Evolutionary conservation across 2,329 filamentous ascomycete genomes (phyloP).

Genomic region (Penicillium concentricum): DNA sequence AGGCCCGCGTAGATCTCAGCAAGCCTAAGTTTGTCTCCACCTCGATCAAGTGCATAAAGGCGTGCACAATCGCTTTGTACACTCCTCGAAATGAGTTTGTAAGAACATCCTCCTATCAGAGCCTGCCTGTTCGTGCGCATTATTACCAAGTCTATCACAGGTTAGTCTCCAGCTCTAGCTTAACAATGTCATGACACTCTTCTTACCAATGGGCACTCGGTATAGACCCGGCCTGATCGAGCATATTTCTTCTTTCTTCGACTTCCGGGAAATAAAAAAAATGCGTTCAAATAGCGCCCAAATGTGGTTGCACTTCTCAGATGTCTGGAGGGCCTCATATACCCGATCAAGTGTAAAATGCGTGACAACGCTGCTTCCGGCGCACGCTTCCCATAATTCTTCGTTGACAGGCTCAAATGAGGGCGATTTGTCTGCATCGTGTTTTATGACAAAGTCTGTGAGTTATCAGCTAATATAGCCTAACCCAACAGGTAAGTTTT

Average conservation of each 20-base stretch:
- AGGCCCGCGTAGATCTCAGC: not conserved
- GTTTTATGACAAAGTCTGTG: not conserved
- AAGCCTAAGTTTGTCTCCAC: not conserved
- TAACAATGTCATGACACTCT: not conserved
- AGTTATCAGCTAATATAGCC: not conserved
- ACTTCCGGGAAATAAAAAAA: not conserved
- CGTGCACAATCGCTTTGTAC: not conserved
- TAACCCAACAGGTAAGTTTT: not conserved
- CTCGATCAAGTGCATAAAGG: not conserved
- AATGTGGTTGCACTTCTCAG: not conserved
- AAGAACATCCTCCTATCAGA: not conserved
- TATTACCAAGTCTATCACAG: not conserved
- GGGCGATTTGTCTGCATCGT: not conserved
- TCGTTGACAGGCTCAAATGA: not conserved
- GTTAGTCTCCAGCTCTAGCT: not conserved
- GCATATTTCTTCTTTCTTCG: not conserved
- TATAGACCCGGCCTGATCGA: not conserved
- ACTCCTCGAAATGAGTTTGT: not conserved
- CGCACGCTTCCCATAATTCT: not conserved
- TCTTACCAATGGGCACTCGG: not conserved
- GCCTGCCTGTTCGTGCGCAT: not conserved
- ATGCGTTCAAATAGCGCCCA: not conserved
- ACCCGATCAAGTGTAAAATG: not conserved
- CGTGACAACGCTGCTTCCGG: not conserved
- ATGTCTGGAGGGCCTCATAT: not conserved